Conservation (phyloP, 345 rosid genomes). For the Physaria fendleri region DNA sequence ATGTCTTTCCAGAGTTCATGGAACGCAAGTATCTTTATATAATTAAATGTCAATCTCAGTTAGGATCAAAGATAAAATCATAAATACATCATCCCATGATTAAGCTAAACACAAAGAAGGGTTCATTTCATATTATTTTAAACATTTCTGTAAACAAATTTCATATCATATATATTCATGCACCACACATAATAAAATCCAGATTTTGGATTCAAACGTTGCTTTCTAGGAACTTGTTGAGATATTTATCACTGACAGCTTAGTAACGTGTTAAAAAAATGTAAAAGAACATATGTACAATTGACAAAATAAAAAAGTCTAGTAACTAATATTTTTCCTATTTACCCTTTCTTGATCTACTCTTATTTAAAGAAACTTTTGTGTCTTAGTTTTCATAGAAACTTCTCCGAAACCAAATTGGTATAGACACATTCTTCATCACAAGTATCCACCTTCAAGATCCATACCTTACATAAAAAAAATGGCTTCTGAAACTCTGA, state of each 20-base stretch:
- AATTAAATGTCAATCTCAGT: not conserved
- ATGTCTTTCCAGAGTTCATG: too few species aligned
- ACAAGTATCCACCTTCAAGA: not conserved
- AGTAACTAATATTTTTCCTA: too few species aligned
- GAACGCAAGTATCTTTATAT: not conserved
- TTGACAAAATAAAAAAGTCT: too few species aligned
- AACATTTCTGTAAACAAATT: not conserved
- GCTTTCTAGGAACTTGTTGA: too few species aligned
- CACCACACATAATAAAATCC: too few species aligned
- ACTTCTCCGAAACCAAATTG: not conserved
- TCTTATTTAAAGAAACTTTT: not conserved
- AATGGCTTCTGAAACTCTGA: conserved; percentile 33
- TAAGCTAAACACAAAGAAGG: not conserved
- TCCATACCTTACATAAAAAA: too few species aligned
- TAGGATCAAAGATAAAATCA: not conserved
- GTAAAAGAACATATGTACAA: too few species aligned
- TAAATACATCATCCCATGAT: not conserved
- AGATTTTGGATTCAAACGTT: too few species aligned
- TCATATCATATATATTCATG: not conserved
- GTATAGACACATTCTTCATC: not conserved
- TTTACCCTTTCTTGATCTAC: not conserved
- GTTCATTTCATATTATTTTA: not conserved
- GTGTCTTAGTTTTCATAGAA: not conserved
- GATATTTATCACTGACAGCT: too few species aligned
- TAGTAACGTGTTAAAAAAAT: too few species aligned